These are phyloP conservation scores for Trichoderma citrinoviride DNA, from an alignment of 2,329 filamentous ascomycete species.

Conservation along the genomic window DNA sequence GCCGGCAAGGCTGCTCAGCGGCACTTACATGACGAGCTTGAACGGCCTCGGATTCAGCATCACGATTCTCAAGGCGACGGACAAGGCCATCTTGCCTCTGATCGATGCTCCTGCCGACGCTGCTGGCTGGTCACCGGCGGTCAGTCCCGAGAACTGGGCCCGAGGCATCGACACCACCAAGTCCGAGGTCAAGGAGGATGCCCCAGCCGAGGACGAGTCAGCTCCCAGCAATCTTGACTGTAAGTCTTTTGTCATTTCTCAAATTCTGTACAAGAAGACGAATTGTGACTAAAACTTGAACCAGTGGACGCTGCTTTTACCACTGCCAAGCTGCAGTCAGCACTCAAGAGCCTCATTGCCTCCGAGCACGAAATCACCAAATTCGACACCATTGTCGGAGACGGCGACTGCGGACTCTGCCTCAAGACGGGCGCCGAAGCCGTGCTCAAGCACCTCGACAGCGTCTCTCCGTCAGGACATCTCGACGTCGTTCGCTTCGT, in stretches of 20 bases:
- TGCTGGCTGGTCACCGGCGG: conserved; percentile 56
- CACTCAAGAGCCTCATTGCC: conserved; percentile 37
- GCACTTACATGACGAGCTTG: conserved; percentile 68
- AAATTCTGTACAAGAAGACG: not conserved
- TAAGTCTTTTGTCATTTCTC: not conserved
- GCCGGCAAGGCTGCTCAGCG: conserved; percentile 42
- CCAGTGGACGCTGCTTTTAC: conserved; percentile 21
- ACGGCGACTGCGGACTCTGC: conserved; percentile 32
- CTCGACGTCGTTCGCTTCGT: conserved; percentile 20
- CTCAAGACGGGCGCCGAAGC: conserved; percentile 47
- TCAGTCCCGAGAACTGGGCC: conserved; percentile 22
- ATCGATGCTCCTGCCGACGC: conserved; percentile 67
- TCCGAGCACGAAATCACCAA: conserved; percentile 29
- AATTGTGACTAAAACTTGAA: not conserved
- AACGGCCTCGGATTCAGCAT: conserved; percentile 72
- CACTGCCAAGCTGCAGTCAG: conserved; percentile 12
- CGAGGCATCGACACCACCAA: conserved; percentile 21
- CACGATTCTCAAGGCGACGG: conserved; percentile 38
- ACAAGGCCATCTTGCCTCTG: conserved; percentile 61
- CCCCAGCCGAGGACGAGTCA: conserved; percentile 7
- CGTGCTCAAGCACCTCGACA: conserved; percentile 52
- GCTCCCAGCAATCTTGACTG: conserved; percentile 22
- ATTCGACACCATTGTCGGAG: conserved; percentile 33
- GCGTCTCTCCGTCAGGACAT: conserved; percentile 40
- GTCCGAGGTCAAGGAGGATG: conserved; percentile 2